Percentiles rank a stretch among this genome's conserved stretches.
Evolutionary conservation across 169 alveolate species (phyloP).

Genomic region (Theileria annulata): DNA sequence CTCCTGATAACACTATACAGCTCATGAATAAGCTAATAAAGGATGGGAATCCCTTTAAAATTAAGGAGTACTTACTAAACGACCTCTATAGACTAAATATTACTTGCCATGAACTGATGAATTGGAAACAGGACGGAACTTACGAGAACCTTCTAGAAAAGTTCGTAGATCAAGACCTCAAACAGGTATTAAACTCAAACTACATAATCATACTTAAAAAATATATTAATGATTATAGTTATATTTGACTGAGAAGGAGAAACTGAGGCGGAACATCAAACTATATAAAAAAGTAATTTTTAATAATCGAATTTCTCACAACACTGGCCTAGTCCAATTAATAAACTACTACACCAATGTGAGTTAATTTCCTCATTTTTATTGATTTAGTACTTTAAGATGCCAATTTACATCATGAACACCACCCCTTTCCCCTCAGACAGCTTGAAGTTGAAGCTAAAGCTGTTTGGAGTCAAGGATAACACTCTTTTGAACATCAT

Average conservation of each 20-base stretch:
- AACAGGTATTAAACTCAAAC: conserved; percentile 9
- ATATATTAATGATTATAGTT: not conserved
- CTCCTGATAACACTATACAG: not conserved
- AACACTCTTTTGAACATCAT: not conserved
- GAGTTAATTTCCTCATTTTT: not conserved
- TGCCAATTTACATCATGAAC: conserved; percentile 1
- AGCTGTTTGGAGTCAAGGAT: conserved; percentile 19
- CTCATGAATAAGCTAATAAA: conserved; percentile 25
- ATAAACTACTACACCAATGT: not conserved
- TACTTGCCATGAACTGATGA: not conserved
- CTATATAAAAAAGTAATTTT: not conserved
- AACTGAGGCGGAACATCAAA: not conserved
- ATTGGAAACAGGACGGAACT: conserved; percentile 12
- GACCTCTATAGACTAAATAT: conserved; percentile 1
- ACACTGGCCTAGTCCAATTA: not conserved
- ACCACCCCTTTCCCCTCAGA: conserved; percentile 4
- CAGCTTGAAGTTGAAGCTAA: conserved; percentile 1
- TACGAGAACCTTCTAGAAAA: not conserved
- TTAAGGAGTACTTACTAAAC: conserved; percentile 13
- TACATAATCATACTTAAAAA: too few relatives aligned
- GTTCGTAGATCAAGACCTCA: not conserved
- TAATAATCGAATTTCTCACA: not conserved
- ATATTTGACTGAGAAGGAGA: not conserved
- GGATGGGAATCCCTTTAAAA: conserved; percentile 32
- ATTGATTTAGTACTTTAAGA: not conserved